Base-by-base conservation (phyloP, 139 green algal species). In the Volvox reticuliferus region DNA sequence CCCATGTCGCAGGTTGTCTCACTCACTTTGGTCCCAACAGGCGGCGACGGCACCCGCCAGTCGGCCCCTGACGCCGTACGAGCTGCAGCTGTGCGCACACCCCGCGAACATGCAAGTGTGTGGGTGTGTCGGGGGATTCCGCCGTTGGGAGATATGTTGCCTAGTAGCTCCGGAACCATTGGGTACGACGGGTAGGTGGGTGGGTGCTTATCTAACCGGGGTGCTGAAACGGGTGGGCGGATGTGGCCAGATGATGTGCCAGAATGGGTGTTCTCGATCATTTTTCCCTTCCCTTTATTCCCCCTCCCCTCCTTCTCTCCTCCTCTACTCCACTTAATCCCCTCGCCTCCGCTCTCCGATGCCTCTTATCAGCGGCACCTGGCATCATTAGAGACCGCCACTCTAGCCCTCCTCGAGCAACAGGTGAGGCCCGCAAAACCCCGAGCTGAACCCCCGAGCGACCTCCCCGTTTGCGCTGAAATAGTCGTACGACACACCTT, bases 11-110 rank as follows among this genome's bases (percentile, higher is more conserved):
- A 89, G 83, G 36, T 65, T 89, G 68, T 17, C 67, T 26, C 63
- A 76, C 26, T 80, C 83, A 3, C 36, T 89, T 36, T 76, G 63
- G 63, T 36, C 67, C 22, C 67, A 37, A 17, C 83, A 89, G 83
- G 35, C 67, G 32, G 83, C 83, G 26, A 68, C 83, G 61, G 19
- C 36, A 22, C 83, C 83, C 36, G 65, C 67, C 67, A 12, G 1
- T 18, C 35, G 83, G 33, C 83, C 83, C 30, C 83, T 89, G 14
- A 89, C 69, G 18, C 69, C 85, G 6, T 82, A 63, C 44, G 85
- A 89, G 69, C 69, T 89, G 44, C 85, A 89, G 69, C 68, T 89
- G 37, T 71, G 36, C 16, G 85, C 68, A 30, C 37, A 73, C n/a
- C 85, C 85, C 3, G 16, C 69, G 16, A 35, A 44, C 2, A 67